Evolutionary conservation across 352 stramenopile genomes (phyloP), one percentile per base, ranked within the genome.

Genomic region (Thalassiosira tumida): DNA sequence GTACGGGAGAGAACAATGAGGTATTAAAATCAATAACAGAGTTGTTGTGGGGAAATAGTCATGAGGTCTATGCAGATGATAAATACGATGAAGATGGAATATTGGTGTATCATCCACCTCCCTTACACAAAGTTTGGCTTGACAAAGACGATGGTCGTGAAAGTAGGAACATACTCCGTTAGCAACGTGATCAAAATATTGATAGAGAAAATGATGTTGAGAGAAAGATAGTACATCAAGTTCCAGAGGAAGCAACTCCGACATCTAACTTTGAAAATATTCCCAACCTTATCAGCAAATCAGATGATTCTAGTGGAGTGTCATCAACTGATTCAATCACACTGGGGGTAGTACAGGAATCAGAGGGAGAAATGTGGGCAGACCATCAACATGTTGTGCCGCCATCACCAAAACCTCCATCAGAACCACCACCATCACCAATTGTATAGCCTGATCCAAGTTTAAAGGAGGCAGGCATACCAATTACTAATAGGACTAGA

Each of bases 81-180:
- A 37, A 73, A n/a, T 83, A 74, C 40, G 76, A 74, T 74, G 35
- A 31, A 17, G 74, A 70, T 70, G 74, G 50, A 26, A 65, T 59
- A 33, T 29, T 84, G 7, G 17, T 82, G 24, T 86, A 88, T 80
- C 1, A 81, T 0, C 59, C 74, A 62, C 65, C 65, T 70, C 65
- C 75, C 24, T 41, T 87, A 17, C 40, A 92, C 38, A 17, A 54
- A 7, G 41, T 85, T 5, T 88, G 78, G 79, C 77, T 91, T 54
- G 1, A 54, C 67, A 43, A 84, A 65, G 6, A 14, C 33, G 74
- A 86, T 17, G 37, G 50, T 35, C 70, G 70, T 43, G 67, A 76
- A n/a, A n/a, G n/a, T n/a, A n/a, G n/a, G n/a, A n/a, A n/a, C n/a
- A n/a, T n/a, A n/a, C n/a, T n/a, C n/a, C n/a, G n/a, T n/a, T n/a